These are phyloP conservation scores for Lactarius deliciosus DNA, from an alignment of 768 basidiomycete species.

Conservation along the genomic window DNA sequence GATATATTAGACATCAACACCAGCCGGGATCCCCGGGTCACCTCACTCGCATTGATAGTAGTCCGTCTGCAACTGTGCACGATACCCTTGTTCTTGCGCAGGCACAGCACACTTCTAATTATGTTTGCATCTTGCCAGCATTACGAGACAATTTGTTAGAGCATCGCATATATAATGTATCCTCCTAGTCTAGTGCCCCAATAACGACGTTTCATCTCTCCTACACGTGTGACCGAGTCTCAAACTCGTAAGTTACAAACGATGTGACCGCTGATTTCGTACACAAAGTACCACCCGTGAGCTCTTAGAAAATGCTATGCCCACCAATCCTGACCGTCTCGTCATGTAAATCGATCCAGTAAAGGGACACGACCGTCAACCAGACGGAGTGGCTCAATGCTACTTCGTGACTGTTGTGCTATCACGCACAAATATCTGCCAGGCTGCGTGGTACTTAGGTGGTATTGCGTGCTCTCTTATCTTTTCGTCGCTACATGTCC, in stretches of 20 bases:
- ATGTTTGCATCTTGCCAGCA: slow-evolving; percentile 39
- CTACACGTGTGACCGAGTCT: background rate
- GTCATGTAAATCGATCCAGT: background rate
- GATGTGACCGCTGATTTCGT: background rate
- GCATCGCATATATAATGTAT: slow-evolving; percentile 56
- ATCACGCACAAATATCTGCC: slow-evolving; percentile 16
- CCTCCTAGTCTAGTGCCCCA: slow-evolving; percentile 29
- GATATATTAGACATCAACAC: slow-evolving; percentile 33
- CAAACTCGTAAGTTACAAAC: background rate
- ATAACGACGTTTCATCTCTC: slow-evolving; percentile 20
- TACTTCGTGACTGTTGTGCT: background rate
- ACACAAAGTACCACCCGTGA: background rate
- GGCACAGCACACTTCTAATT: slow-evolving; percentile 43
- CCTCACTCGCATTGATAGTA: slow-evolving; percentile 28
- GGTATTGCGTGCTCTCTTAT: slow-evolving; percentile 23
- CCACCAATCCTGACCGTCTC: background rate
- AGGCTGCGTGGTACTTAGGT: slow-evolving; percentile 21
- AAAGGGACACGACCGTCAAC: background rate
- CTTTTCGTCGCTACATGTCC: slow-evolving; percentile 24
- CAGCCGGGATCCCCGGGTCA: slow-evolving; percentile 29
- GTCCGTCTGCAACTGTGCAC: slow-evolving; percentile 45
- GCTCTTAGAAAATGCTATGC: background rate
- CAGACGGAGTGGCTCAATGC: background rate
- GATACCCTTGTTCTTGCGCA: slow-evolving; percentile 40
- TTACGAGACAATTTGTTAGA: slow-evolving; percentile 70